Evolutionary conservation across 169 alveolate species (phyloP).

Genomic region (Eimeria acervulina): DNA sequence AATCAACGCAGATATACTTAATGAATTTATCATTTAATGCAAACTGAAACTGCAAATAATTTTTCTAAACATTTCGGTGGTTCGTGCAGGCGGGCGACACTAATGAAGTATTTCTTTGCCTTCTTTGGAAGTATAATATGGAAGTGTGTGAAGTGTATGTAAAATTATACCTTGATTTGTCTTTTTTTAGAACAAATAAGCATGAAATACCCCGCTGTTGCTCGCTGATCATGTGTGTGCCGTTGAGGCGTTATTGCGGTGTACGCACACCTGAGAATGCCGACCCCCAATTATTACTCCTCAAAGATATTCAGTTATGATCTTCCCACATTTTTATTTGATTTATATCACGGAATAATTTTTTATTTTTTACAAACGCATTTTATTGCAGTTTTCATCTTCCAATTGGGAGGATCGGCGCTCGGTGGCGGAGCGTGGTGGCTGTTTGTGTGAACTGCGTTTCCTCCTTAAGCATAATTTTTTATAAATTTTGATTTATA

Average conservation of each 20-base stretch:
- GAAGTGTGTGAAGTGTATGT: no score
- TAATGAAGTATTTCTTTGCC: neutral
- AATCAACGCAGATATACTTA: no score
- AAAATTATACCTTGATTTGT: no score
- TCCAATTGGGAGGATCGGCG: neutral
- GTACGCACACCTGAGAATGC: neutral
- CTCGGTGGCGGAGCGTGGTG: neutral
- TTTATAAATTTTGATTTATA: neutral
- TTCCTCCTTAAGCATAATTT: neutral
- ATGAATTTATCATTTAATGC: no score
- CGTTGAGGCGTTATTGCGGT: neutral
- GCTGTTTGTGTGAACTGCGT: neutral
- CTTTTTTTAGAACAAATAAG: no score
- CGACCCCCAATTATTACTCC: no score
- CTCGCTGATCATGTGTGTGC: no score
- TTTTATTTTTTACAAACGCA: neutral
- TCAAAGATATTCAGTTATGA: neutral
- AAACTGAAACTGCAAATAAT: no score
- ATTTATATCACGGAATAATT: neutral
- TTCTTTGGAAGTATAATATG: neutral
- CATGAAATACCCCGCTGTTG: no score
- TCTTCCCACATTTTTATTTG: neutral
- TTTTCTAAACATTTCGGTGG: no score
- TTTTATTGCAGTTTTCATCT: neutral
- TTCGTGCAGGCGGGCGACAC: no score